A percentile compares a stretch with the other conserved stretches of the same genome.
phyloP scores from a whole-genome alignment of 805 yeast genomes.

The Metschnikowia arizonensis region DNA sequence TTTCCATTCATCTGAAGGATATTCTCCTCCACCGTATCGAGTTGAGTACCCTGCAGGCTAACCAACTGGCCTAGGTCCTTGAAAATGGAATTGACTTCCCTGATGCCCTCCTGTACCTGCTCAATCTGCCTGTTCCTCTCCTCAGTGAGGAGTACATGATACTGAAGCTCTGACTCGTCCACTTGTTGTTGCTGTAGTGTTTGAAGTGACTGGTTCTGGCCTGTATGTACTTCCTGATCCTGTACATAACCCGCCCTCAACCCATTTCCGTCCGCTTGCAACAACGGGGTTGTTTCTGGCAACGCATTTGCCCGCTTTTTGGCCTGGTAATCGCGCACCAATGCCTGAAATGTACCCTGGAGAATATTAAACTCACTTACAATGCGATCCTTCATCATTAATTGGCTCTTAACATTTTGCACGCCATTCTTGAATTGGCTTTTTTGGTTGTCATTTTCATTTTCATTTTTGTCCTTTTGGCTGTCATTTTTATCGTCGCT shows the following conservation, averaged over 20 bases:
- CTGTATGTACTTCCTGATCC: background rate
- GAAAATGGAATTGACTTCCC: conserved; percentile 81
- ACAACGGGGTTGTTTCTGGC: conserved; percentile 10
- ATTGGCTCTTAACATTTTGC: conserved; percentile 21
- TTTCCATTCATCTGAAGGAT: conserved; percentile 58
- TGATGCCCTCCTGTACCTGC: conserved; percentile 71
- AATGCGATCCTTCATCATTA: conserved; percentile 49
- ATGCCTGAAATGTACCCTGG: conserved; percentile 39
- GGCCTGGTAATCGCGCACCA: conserved; percentile 47
- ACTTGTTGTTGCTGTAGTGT: conserved; percentile 37
- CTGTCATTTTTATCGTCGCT: background rate
- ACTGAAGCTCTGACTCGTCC: conserved; percentile 51
- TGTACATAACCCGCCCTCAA: background rate
- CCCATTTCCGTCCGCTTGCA: background rate
- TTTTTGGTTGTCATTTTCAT: conserved; percentile 1
- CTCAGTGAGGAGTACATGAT: conserved; percentile 59
- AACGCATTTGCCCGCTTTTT: conserved; percentile 33
- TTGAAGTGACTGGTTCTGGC: no score
- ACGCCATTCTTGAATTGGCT: conserved; percentile 12
- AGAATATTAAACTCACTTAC: conserved; percentile 53
- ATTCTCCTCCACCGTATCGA: conserved; percentile 82
- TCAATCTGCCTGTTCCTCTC: conserved; percentile 72
- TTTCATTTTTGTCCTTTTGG: background rate
- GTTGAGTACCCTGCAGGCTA: conserved; percentile 77
- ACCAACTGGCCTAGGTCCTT: conserved; percentile 76